Evolutionary conservation across 2,329 filamentous ascomycete species (phyloP).

Genomic region (Aspergillus sp.): DNA sequence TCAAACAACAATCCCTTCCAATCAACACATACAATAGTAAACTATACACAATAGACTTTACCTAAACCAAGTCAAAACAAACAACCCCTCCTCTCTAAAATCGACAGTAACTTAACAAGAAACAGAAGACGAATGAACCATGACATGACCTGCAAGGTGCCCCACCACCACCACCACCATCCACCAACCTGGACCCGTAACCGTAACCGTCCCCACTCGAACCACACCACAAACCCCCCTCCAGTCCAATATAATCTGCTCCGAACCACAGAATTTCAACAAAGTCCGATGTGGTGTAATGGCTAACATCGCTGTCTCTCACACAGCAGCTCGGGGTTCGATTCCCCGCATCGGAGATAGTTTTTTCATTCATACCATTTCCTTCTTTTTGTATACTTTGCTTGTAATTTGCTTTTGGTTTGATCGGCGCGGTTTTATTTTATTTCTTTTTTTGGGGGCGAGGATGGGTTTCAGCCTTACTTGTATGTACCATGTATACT

Average conservation of each 20-base stretch:
- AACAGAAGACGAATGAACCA: too few species aligned
- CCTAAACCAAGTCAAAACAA: too few species aligned
- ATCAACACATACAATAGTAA: too few species aligned
- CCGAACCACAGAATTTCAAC: background rate
- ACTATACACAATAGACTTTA: too few species aligned
- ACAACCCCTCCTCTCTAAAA: too few species aligned
- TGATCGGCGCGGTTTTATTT: too few species aligned
- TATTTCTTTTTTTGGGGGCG: background rate
- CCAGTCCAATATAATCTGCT: background rate
- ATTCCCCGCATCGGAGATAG: conserved; percentile 26
- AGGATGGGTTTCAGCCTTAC: background rate
- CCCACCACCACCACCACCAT: too few species aligned
- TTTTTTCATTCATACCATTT: background rate
- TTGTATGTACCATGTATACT: background rate
- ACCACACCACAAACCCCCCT: background rate
- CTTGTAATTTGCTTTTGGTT: too few species aligned
- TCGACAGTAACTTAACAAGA: too few species aligned
- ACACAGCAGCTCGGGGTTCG: conserved; percentile 31
- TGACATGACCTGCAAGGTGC: too few species aligned
- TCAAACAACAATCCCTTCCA: too few species aligned
- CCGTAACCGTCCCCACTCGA: background rate
- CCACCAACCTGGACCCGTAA: too few species aligned
- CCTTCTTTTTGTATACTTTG: background rate
- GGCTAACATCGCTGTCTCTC: conserved; percentile 30
- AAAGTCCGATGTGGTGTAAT: conserved; percentile 28